Percentiles rank a stretch among this genome's conserved stretches.
These are phyloP conservation scores for Globisporangium iwayamae DNA, from an alignment of 352 stramenopile genomes.

Conservation along the genomic window DNA sequence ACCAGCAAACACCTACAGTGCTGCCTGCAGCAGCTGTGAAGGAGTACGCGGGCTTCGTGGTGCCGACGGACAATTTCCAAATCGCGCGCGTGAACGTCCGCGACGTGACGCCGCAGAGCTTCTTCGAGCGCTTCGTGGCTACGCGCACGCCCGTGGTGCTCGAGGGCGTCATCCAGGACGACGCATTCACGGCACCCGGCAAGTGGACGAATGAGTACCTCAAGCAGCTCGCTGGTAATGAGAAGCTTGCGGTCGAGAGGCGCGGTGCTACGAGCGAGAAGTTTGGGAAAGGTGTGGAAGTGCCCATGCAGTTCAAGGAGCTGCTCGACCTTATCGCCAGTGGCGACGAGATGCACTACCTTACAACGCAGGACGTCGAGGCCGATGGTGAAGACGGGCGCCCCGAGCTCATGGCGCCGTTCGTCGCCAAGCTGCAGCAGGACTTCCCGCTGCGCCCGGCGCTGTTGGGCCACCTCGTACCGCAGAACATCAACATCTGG, in stretches of 20 bases:
- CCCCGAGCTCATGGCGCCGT: slow-evolving; percentile 82
- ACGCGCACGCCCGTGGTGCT: slow-evolving; percentile 82
- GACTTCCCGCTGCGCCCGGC: slow-evolving; percentile 85
- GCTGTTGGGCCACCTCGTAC: slow-evolving; percentile 87
- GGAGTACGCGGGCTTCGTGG: slow-evolving; percentile 54
- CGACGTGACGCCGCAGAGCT: slow-evolving; percentile 57
- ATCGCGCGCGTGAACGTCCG: slow-evolving; percentile 53
- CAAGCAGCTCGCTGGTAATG: slow-evolving; percentile 49
- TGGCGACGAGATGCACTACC: slow-evolving; percentile 80
- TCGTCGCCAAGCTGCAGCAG: slow-evolving; percentile 66
- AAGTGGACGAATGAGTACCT: slow-evolving; percentile 85
- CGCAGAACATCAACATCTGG: slow-evolving; percentile 97
- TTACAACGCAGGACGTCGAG: slow-evolving; percentile 89
- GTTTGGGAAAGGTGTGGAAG: slow-evolving; percentile 85
- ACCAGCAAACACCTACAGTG: slow-evolving; percentile 4
- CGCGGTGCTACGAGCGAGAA: slow-evolving; percentile 57
- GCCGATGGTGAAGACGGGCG: slow-evolving; percentile 62
- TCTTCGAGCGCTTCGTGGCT: slow-evolving; percentile 77
- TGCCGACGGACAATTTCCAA: slow-evolving; percentile 38
- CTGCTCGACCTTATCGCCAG: slow-evolving; percentile 69
- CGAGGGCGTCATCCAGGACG: slow-evolving; percentile 53
- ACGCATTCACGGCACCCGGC: slow-evolving; percentile 36
- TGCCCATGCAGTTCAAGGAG: slow-evolving; percentile 75
- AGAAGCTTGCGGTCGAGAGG: slow-evolving; percentile 76
- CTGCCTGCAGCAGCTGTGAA: slow-evolving; percentile 24